phyloP scores from a whole-genome alignment of 139 green algal genomes.

The Micractinium conductrix region DNA sequence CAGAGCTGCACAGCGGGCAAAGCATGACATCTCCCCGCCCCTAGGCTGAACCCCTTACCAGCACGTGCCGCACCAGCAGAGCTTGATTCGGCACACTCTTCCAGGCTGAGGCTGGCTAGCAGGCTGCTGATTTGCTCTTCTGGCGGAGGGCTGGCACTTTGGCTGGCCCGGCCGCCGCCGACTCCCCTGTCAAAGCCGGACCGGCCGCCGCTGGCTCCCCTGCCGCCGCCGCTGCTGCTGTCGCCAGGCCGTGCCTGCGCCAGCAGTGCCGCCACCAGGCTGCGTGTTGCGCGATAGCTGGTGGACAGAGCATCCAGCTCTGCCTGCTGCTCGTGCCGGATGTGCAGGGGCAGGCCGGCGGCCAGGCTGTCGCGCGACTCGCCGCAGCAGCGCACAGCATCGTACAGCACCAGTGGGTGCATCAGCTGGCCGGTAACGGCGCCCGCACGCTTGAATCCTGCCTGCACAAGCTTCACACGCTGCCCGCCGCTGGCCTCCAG shows the following conservation, averaged over 20 bases:
- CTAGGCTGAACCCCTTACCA: too few relatives aligned
- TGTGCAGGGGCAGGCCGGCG: neutral
- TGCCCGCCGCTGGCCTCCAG: neutral
- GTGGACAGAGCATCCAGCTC: neutral
- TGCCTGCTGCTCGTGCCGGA: neutral
- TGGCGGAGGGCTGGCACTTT: too few relatives aligned
- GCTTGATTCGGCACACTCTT: too few relatives aligned
- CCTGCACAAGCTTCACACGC: neutral
- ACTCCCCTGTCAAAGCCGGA: too few relatives aligned
- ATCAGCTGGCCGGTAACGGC: neutral
- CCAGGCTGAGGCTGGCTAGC: neutral
- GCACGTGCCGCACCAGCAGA: too few relatives aligned
- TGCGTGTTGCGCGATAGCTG: neutral
- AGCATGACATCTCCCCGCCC: too few relatives aligned
- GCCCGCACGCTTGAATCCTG: neutral
- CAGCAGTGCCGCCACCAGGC: neutral
- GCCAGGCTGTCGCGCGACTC: neutral
- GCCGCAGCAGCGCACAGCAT: slow-evolving; percentile 6
- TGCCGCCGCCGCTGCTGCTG: neutral
- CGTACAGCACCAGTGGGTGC: neutral
- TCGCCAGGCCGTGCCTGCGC: neutral
- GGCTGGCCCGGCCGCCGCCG: too few relatives aligned
- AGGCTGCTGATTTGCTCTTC: neutral
- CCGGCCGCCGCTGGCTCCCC: neutral
- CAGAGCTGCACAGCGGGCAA: too few relatives aligned